These are phyloP conservation scores for Pythium brachiatum DNA, from an alignment of 352 stramenopile genomes.

Conservation along the genomic window DNA sequence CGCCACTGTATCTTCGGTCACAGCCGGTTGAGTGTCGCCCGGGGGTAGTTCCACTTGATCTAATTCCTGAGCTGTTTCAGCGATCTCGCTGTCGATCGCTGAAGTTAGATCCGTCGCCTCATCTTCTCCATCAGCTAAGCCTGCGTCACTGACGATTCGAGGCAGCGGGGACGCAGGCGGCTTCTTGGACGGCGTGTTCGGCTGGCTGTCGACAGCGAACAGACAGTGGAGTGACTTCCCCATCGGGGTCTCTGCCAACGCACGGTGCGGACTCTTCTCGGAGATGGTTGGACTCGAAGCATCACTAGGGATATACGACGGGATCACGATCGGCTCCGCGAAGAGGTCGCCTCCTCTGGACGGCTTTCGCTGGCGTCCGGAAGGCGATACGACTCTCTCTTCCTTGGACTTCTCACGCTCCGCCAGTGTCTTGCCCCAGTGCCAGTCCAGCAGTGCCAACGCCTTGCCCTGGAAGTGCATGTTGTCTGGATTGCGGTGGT, in stretches of 20 bases:
- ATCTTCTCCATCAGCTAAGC: conserved; percentile 1
- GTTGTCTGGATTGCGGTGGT: conserved; percentile 79
- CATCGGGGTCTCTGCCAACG: conserved; percentile 58
- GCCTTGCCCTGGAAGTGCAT: conserved; percentile 88
- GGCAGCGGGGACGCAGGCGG: conserved; percentile 7
- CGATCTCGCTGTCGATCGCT: conserved; percentile 2
- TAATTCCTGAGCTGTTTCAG: conserved; percentile 3
- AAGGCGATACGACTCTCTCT: background rate
- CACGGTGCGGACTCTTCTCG: conserved; percentile 40
- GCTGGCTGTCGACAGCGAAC: conserved; percentile 41
- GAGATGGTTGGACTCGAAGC: background rate
- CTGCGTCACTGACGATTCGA: conserved; percentile 9
- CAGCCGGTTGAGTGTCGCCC: background rate
- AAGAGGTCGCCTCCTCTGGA: conserved; percentile 7
- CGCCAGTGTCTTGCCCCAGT: conserved; percentile 60
- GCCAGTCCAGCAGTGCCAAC: conserved; percentile 82
- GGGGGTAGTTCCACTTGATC: background rate
- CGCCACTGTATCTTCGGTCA: background rate
- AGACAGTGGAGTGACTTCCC: conserved; percentile 45
- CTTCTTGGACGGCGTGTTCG: conserved; percentile 22
- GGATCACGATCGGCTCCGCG: conserved; percentile 24
- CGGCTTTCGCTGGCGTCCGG: background rate
- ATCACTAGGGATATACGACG: background rate
- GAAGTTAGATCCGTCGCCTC: conserved; percentile 22
- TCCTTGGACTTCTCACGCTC: conserved; percentile 26